phyloP scores from a whole-genome alignment of 108 stramenopile genomes.

The Skeletonema menzelii region DNA sequence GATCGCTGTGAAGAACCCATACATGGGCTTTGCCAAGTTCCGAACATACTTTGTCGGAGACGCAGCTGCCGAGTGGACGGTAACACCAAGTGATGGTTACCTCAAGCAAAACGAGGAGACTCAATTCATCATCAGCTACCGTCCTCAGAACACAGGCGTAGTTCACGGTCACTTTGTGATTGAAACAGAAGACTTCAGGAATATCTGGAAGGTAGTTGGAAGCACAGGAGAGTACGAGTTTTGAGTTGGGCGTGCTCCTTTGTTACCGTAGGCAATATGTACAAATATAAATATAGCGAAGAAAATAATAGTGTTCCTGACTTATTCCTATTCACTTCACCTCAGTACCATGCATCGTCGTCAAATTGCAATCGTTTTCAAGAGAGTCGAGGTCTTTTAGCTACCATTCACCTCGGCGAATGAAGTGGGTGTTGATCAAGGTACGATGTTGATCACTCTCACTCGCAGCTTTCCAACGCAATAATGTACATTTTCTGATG shows the following conservation, averaged over 20 bases:
- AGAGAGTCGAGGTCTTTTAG: no score
- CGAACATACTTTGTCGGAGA: slow-evolving; percentile 75
- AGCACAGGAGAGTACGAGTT: slow-evolving; percentile 52
- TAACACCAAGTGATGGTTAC: slow-evolving; percentile 67
- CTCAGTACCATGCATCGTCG: no score
- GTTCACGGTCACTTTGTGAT: slow-evolving; percentile 72
- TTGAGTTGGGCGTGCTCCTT: neutral
- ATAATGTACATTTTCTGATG: no score
- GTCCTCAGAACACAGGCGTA: slow-evolving; percentile 57
- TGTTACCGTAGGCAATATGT: no score
- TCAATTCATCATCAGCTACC: slow-evolving; percentile 70
- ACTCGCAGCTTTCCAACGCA: no score
- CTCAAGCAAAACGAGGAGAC: slow-evolving; percentile 59
- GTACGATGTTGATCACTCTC: no score
- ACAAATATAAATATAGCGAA: no score
- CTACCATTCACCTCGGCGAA: no score
- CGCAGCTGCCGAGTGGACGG: slow-evolving; percentile 57
- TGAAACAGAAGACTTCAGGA: slow-evolving; percentile 84
- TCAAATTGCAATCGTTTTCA: no score
- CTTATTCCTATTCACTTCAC: no score
- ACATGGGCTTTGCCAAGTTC: slow-evolving; percentile 90
- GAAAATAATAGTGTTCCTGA: no score
- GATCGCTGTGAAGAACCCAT: slow-evolving; percentile 70
- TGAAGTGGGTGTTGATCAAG: no score
- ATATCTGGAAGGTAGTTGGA: slow-evolving; percentile 82